Conservation (phyloP, 1,139 yeast species). For the Scheffersomyces parashehatae region DNA sequence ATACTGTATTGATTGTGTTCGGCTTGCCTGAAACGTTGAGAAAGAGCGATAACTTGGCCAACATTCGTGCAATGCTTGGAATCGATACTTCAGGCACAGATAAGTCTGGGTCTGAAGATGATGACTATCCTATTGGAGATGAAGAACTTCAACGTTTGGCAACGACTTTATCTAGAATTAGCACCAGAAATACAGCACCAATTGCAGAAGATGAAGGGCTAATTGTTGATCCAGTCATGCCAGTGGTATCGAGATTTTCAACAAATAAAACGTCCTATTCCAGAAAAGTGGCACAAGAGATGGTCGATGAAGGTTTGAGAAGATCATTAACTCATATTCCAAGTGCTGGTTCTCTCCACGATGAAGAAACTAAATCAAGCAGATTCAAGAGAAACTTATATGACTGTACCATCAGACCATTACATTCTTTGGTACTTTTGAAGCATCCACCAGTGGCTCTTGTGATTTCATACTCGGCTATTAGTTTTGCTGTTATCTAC, state of each 20-base stretch:
- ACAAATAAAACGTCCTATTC: slow-evolving; percentile 40
- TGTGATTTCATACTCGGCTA: slow-evolving; percentile 63
- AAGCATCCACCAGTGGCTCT: slow-evolving; percentile 73
- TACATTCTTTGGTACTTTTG: slow-evolving; percentile 52
- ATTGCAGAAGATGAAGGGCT: slow-evolving; percentile 26
- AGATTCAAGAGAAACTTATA: slow-evolving; percentile 27
- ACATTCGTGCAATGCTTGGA: slow-evolving; percentile 40
- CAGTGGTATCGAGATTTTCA: slow-evolving; percentile 35
- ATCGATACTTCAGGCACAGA: background rate
- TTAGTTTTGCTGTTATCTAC: slow-evolving; percentile 68
- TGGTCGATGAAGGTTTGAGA: slow-evolving; percentile 22
- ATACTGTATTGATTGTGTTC: slow-evolving; percentile 51
- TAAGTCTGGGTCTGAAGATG: slow-evolving; percentile 9
- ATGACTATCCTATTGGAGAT: slow-evolving; percentile 16
- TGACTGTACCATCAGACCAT: slow-evolving; percentile 47
- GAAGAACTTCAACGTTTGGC: slow-evolving; percentile 15
- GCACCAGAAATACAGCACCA: slow-evolving; percentile 9
- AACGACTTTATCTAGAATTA: slow-evolving; percentile 13
- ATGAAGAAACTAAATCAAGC: background rate
- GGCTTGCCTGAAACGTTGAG: slow-evolving; percentile 77
- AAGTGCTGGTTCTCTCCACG: background rate
- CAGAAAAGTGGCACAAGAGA: slow-evolving; percentile 25
- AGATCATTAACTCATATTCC: slow-evolving; percentile 13
- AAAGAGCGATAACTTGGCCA: slow-evolving; percentile 50
- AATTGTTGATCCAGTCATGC: slow-evolving; percentile 40